Conservation (phyloP, 371 early-diverging fungal genomes). For the Lichtheimia ramosa region DNA sequence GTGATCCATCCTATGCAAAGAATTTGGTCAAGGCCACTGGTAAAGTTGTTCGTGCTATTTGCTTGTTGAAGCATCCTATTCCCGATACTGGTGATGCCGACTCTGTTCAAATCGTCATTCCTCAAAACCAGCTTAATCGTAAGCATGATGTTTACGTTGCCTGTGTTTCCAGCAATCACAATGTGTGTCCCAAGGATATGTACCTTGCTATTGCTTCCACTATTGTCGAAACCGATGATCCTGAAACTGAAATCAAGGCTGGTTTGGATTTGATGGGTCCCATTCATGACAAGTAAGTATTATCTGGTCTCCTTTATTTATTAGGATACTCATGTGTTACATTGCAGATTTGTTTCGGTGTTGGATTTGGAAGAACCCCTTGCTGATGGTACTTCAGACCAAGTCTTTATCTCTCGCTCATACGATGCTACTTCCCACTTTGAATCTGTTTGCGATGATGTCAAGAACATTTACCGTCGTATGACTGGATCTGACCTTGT, state of each 20-base stretch:
- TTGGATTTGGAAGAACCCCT: constrained; percentile 84
- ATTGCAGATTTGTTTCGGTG: constrained; percentile 68
- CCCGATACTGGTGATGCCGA: constrained; percentile 88
- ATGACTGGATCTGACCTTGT: constrained; percentile 87
- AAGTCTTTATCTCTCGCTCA: constrained; percentile 89
- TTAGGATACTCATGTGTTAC: neutral
- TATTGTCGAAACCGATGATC: constrained; percentile 86
- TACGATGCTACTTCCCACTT: constrained; percentile 99
- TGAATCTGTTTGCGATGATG: constrained; percentile 97
- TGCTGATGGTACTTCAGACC: constrained; percentile 79
- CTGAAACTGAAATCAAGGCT: constrained; percentile 88
- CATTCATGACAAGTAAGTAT: constrained; percentile 76
- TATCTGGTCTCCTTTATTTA: neutral
- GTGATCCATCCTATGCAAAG: constrained; percentile 94
- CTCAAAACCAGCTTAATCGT: constrained; percentile 93
- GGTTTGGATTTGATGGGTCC: constrained; percentile 90
- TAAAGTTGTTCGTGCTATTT: constrained; percentile 94
- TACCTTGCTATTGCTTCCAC: constrained; percentile 96
- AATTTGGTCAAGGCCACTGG: constrained; percentile 75
- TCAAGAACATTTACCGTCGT: constrained; percentile 90
- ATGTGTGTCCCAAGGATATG: constrained; percentile 85
- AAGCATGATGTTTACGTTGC: constrained; percentile 96
- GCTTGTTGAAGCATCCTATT: constrained; percentile 90
- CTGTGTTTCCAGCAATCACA: constrained; percentile 85
- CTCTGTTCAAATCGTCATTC: constrained; percentile 94